phyloP scores from a whole-genome alignment of 1,139 yeast genomes.

The Geotrichum cucujoidarum region DNA sequence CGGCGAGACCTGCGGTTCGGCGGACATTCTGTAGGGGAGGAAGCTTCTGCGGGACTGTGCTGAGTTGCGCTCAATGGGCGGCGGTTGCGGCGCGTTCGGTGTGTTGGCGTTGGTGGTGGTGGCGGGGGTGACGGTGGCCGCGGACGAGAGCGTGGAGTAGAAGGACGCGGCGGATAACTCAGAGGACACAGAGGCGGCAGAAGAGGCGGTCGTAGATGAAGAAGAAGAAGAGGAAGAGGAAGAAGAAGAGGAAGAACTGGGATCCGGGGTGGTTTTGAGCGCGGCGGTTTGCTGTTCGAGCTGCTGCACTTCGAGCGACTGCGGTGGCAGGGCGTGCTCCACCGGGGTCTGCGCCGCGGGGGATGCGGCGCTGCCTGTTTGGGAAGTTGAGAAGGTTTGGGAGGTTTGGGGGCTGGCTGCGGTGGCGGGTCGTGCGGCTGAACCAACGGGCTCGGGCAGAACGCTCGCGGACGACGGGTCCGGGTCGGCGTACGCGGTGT shows the following conservation, averaged over 20 bases:
- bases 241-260: slow-evolving; percentile 6
- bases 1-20: slow-evolving; percentile 6
- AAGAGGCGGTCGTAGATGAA: not conserved
- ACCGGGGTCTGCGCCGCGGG: not conserved
- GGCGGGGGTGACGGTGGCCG: not conserved
- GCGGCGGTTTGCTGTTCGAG: slow-evolving; percentile 4
- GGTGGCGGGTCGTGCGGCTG: slow-evolving; percentile 1
- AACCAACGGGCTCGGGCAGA: not conserved
- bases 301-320: not conserved
- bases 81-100: no score
- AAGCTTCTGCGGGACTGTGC: not conserved
- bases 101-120: no score
- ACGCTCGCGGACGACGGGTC: not conserved
- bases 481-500: slow-evolving; percentile 2
- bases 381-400: no score
- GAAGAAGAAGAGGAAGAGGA: not conserved
- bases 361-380: no score
- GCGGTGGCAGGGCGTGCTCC: not conserved
- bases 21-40: slow-evolving; percentile 6
- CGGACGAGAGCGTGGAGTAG: not conserved
- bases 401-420: no score
- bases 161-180: not conserved
- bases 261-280: not conserved
- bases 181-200: not conserved
- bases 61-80: no score